Evolutionary conservation across 2,329 filamentous ascomycete species (phyloP), one percentile per base, ranked within the genome.

Genomic region (Geosmithia morbida): DNA sequence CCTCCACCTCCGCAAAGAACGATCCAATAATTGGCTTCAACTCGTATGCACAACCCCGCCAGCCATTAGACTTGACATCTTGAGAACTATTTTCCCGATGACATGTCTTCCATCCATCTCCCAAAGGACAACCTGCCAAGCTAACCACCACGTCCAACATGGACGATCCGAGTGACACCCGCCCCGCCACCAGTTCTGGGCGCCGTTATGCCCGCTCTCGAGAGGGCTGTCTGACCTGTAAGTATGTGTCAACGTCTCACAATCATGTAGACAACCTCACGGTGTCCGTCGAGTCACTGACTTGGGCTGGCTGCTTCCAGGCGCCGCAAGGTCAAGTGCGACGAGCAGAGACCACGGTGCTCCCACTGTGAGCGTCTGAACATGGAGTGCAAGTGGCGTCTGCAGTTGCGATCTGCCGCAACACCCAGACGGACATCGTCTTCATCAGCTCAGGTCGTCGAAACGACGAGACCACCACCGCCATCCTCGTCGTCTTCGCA

Each of bases 171-270:
- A 26, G 22, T 8, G 8, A 26, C 22, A 26, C 22, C 8, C 43
- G 43, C n/a, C 26, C 43, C 26, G 18, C 22, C 6, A 16, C 43
- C 7, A 26, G 43, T n/a, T 14, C 26, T 14, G 43, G 43, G 7
- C 20, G 43, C 16, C 43, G 43, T 11, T 45, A 45, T 26, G 43
- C 30, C 6, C 44, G 44, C 44, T 45, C 44, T 13, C 44, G 44
- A 19, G 44, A 45, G 4, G 66, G 66, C 17, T 69, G 66, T 53
- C 53, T 68, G 52, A 69, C 65, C 30, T 69, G 66, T 61, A 66
- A 66, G 65, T 67, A 59, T 42, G 62, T 39, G 14, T 39, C 29
- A 10, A 7, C 40, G 19, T 42, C 14, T 42, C n/a, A n/a, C 11
- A 10, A 18, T 4, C 13, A 42, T 42, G 40, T 18, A 16, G 7